Evolutionary conservation across 1,139 yeast genomes (phyloP).

Genomic region (Geotrichum armillariae): DNA sequence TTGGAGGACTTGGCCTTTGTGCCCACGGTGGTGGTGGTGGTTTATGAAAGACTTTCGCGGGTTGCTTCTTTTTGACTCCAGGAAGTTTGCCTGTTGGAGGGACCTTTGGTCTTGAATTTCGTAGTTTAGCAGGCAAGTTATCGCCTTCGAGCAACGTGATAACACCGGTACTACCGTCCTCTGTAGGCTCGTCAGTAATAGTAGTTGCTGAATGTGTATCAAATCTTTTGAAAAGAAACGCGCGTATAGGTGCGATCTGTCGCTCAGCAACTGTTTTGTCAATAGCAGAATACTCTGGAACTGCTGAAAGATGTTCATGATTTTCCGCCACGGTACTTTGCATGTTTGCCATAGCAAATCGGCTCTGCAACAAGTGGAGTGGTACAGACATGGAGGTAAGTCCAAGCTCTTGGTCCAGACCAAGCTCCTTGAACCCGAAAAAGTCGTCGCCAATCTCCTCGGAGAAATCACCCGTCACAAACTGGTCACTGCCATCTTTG

Average conservation of each 20-base stretch:
- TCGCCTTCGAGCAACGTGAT: slow-evolving; percentile 65
- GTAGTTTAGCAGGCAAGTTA: slow-evolving; percentile 75
- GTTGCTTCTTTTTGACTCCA: slow-evolving; percentile 55
- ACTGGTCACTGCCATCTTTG: slow-evolving; percentile 89
- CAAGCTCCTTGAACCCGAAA: slow-evolving; percentile 93
- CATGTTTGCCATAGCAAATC: slow-evolving; percentile 47
- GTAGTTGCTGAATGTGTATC: slow-evolving; percentile 29
- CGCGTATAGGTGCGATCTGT: slow-evolving; percentile 60
- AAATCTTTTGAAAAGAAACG: slow-evolving; percentile 49
- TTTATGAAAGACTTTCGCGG: slow-evolving; percentile 32
- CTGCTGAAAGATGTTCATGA: slow-evolving; percentile 27
- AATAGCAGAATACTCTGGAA: slow-evolving; percentile 42
- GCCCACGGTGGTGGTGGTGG: slow-evolving; percentile 21
- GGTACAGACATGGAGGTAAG: slow-evolving; percentile 85
- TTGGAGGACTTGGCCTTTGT: neutral
- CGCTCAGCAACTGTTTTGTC: slow-evolving; percentile 51
- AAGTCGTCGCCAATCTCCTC: slow-evolving; percentile 88
- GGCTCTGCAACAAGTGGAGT: slow-evolving; percentile 79
- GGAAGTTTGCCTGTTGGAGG: slow-evolving; percentile 94
- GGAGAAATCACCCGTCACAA: slow-evolving; percentile 91
- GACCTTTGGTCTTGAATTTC: slow-evolving; percentile 76
- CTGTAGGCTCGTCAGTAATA: slow-evolving; percentile 26
- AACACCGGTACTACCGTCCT: too few species aligned
- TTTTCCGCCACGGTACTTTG: slow-evolving; percentile 26
- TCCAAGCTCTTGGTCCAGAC: slow-evolving; percentile 92